Conservation (phyloP, 208 protist species). For the Trypanosomatidae sp. region DNA sequence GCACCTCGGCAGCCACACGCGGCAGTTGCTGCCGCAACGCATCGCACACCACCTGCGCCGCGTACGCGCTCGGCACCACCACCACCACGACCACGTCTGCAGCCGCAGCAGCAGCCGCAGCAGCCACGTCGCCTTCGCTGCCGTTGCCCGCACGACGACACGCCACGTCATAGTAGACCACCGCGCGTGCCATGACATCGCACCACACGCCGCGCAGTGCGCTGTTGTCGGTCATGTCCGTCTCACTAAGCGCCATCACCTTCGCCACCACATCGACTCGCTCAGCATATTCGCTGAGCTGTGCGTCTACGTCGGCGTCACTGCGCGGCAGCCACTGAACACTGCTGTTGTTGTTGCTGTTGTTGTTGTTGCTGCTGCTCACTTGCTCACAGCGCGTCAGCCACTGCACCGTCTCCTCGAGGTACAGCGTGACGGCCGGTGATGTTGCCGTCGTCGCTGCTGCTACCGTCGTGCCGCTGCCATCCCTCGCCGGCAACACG, state of each 20-base stretch:
- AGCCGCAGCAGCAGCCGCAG: neutral
- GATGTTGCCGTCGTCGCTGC: too few relatives aligned
- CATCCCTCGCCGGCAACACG: too few relatives aligned
- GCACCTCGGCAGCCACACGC: too few relatives aligned
- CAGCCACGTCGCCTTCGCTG: too few relatives aligned
- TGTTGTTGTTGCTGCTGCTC: too few relatives aligned
- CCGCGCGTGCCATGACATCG: constrained; percentile 24
- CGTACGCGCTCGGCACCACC: constrained; percentile 13
- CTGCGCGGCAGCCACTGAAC: constrained; percentile 72
- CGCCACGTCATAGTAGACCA: constrained; percentile 43
- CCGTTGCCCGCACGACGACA: constrained; percentile 2
- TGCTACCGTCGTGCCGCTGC: too few relatives aligned
- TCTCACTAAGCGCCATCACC: constrained; percentile 44
- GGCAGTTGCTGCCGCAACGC: too few relatives aligned
- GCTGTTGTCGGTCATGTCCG: constrained; percentile 36
- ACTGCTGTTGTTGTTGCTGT: too few relatives aligned
- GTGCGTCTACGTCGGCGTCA: constrained; percentile 30
- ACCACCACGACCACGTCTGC: constrained; percentile 9
- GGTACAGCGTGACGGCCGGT: constrained; percentile 20
- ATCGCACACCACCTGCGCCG: constrained; percentile 7
- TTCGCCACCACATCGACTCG: constrained; percentile 67
- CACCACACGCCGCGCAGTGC: constrained; percentile 46
- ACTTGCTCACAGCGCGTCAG: constrained; percentile 52
- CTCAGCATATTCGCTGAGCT: constrained; percentile 44
- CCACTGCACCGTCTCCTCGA: constrained; percentile 81